A percentile compares a stretch with the other conserved stretches of the same genome.
Conservation (phyloP, 495 filamentous ascomycete genomes). For the Lasiosphaeria hispida region DNA sequence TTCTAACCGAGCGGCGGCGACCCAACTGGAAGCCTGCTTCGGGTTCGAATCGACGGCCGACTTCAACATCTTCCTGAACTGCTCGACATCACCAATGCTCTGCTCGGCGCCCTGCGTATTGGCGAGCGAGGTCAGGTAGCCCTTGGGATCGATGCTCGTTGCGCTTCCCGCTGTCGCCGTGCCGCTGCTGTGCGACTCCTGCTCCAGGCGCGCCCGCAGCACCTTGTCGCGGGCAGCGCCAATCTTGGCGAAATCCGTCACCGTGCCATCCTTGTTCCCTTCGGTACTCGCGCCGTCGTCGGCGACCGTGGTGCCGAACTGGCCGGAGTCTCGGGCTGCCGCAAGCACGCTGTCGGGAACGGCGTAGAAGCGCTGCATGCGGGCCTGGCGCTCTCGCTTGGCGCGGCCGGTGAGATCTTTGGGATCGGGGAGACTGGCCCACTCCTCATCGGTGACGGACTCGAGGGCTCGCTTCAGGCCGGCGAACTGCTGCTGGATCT, state of each 20-base stretch:
- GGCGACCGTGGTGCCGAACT: conserved; percentile 80
- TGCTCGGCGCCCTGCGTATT: conserved; percentile 76
- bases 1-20: conserved; percentile 89
- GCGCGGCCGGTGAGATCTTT: conserved; percentile 96
- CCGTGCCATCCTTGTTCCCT: conserved; percentile 67
- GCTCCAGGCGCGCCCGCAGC: conserved; percentile 84
- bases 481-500: conserved; percentile 98
- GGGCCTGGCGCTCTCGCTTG: conserved; percentile 75
- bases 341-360: conserved; percentile 96
- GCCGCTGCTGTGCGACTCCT: conserved; percentile 69
- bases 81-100: conserved; percentile 91
- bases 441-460: conserved; percentile 90
- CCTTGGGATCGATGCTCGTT: conserved; percentile 91
- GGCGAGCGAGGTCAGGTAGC: conserved; percentile 87
- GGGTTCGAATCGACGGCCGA: conserved; percentile 96
- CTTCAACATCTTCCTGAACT: conserved; percentile 87
- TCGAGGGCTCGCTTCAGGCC: conserved; percentile 89
- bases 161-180: conserved; percentile 76
- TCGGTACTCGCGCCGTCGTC: conserved; percentile 68
- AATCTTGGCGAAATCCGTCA: conserved; percentile 98
- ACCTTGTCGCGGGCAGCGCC: conserved; percentile 93
- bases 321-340: conserved; percentile 70
- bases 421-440: conserved; percentile 92
- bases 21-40: conserved; percentile 93
- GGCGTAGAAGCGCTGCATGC: conserved; percentile 86